Evolutionary conservation across 2,329 filamentous ascomycete species (phyloP).

Genomic region (Talaromyces rugulosus): DNA sequence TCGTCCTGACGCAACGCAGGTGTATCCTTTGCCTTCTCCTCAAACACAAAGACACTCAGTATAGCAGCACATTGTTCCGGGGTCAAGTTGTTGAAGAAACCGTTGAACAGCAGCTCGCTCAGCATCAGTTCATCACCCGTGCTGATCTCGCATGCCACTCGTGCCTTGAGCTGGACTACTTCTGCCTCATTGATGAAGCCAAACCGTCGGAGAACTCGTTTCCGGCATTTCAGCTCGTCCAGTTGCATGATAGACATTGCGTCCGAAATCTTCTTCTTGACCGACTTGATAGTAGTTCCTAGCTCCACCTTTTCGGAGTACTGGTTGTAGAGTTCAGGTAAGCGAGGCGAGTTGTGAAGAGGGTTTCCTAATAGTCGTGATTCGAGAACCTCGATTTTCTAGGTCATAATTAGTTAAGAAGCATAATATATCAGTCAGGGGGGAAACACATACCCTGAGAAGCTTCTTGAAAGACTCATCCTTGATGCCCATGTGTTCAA

Average conservation of each 20-base stretch:
- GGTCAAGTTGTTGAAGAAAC: slow-evolving; percentile 93
- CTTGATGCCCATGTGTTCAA: slow-evolving; percentile 92
- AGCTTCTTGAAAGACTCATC: slow-evolving; percentile 93
- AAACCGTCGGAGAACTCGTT: slow-evolving; percentile 87
- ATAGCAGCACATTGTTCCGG: slow-evolving; percentile 84
- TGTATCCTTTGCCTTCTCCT: slow-evolving; percentile 82
- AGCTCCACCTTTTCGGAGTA: slow-evolving; percentile 78
- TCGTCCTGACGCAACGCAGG: slow-evolving; percentile 69
- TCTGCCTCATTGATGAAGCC: slow-evolving; percentile 95
- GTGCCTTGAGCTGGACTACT: slow-evolving; percentile 93
- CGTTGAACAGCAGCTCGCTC: slow-evolving; percentile 89
- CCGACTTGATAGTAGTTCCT: slow-evolving; percentile 73
- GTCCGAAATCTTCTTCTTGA: slow-evolving; percentile 80
- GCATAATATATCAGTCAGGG: not conserved
- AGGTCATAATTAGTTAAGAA: slow-evolving; percentile 22
- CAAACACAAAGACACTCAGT: slow-evolving; percentile 93
- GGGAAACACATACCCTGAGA: slow-evolving; percentile 52
- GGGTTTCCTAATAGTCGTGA: slow-evolving; percentile 84
- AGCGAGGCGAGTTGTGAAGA: slow-evolving; percentile 80
- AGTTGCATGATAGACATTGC: slow-evolving; percentile 87
- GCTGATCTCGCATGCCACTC: slow-evolving; percentile 96
- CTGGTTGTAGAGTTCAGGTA: slow-evolving; percentile 80
- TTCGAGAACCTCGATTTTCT: slow-evolving; percentile 96
- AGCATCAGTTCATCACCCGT: slow-evolving; percentile 93
- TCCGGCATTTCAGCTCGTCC: slow-evolving; percentile 93